Evolutionary conservation across 805 yeast species (phyloP).

Genomic region (Saturnispora ahearnii): DNA sequence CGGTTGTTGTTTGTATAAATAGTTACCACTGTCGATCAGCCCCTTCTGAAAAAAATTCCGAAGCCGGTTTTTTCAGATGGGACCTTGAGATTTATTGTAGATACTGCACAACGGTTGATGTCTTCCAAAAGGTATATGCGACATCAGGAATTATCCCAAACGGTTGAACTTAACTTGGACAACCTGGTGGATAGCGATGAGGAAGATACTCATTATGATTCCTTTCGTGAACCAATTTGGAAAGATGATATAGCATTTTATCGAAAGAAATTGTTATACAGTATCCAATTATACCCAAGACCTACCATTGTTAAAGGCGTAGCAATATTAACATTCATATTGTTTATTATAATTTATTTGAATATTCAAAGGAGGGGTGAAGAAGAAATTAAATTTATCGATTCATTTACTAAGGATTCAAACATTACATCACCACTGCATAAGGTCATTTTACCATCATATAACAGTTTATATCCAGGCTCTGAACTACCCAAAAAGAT

Average conservation of each 20-base stretch:
- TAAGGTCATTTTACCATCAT: conserved; percentile 10
- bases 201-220: not conserved
- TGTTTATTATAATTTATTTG: not conserved
- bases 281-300: not conserved
- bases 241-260: conserved; percentile 4
- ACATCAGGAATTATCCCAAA: not conserved
- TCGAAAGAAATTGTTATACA: not conserved
- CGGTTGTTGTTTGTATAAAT: not conserved
- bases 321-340: not conserved
- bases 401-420: conserved; percentile 2
- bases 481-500: not conserved
- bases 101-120: not conserved
- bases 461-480: conserved; percentile 8
- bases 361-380: not conserved
- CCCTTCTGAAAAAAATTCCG: not conserved
- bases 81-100: no score
- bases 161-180: not conserved
- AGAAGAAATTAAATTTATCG: not conserved
- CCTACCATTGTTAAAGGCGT: not conserved
- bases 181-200: not conserved
- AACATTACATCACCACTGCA: conserved; percentile 7
- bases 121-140: not conserved
- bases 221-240: not conserved
- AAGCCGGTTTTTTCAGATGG: not conserved
- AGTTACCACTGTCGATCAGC: not conserved